Evolutionary conservation across 1,139 yeast genomes (phyloP).

Genomic region (Kodamaea arcana): DNA sequence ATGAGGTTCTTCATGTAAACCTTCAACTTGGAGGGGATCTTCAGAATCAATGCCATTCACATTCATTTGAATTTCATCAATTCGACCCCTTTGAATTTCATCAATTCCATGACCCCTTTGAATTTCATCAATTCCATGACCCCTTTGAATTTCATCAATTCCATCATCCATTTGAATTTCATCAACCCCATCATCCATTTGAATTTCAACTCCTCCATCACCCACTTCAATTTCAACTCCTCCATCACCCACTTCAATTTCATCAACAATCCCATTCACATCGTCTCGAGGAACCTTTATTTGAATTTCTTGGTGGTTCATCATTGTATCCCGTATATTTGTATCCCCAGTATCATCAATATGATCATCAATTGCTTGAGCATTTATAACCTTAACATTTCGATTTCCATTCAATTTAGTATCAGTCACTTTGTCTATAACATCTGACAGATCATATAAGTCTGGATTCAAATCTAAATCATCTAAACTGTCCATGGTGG

Average conservation of each 20-base stretch:
- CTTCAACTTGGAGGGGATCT: neutral
- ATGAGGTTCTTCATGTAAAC: neutral
- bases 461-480: constrained; percentile 42
- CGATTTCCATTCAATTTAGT: neutral
- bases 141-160: no score
- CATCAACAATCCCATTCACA: no score
- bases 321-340: no score
- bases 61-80: neutral
- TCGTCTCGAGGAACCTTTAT: no score
- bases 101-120: neutral
- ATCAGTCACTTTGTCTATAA: neutral
- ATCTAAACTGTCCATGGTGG: constrained; percentile 10
- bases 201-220: no score
- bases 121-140: no score
- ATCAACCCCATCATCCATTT: neutral
- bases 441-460: constrained; percentile 21
- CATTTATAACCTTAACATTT: neutral
- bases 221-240: no score
- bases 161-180: no score
- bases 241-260: no score
- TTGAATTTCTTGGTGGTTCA: no score
- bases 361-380: neutral
- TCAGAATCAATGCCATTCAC: neutral
- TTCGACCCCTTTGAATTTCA: neutral
- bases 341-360: no score